Evolutionary conservation across 1,284 basidiomycete genomes (phyloP).

Genomic region (Ustilago curta): DNA sequence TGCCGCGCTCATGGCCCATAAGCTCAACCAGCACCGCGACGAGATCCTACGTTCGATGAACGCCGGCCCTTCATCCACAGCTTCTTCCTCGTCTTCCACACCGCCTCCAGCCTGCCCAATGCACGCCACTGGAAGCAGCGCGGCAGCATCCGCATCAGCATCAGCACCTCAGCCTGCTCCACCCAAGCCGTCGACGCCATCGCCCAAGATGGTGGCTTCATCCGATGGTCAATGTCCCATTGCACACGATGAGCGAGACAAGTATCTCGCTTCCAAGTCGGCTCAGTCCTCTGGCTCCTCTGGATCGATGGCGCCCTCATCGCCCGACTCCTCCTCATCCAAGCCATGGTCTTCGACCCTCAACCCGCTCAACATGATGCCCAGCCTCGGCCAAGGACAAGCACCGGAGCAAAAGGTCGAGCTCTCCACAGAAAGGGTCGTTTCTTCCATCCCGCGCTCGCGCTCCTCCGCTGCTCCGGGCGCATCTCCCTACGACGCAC

Average conservation of each 20-base stretch:
- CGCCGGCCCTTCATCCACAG: conserved; percentile 15
- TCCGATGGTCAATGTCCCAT: conserved; percentile 50
- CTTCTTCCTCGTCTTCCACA: conserved; percentile 16
- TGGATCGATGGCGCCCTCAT: conserved; percentile 24
- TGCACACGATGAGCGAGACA: conserved; percentile 49
- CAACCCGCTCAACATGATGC: conserved; percentile 92
- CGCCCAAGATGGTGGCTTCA: conserved; percentile 38
- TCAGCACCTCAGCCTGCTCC: conserved; percentile 1
- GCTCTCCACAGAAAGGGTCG: conserved; percentile 81
- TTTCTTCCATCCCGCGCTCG: conserved; percentile 87
- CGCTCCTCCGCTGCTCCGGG: conserved; percentile 62
- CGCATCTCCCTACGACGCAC: conserved; percentile 64
- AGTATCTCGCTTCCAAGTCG: conserved; percentile 39
- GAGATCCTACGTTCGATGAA: conserved; percentile 33
- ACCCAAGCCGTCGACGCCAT: conserved; percentile 20
- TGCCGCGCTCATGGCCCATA: conserved; percentile 51
- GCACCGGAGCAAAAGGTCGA: conserved; percentile 74
- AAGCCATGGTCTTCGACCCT: conserved; percentile 53
- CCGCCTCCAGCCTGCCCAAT: conserved; percentile 60
- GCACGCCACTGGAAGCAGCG: conserved; percentile 35
- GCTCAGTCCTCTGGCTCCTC: conserved; percentile 5
- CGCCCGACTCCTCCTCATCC: conserved; percentile 27
- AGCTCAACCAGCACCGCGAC: conserved; percentile 45
- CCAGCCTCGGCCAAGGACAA: conserved; percentile 79
- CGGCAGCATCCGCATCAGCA: conserved; percentile 4